phyloP scores from a whole-genome alignment of 2,329 filamentous ascomycete species.

The Cladosporium velox region DNA sequence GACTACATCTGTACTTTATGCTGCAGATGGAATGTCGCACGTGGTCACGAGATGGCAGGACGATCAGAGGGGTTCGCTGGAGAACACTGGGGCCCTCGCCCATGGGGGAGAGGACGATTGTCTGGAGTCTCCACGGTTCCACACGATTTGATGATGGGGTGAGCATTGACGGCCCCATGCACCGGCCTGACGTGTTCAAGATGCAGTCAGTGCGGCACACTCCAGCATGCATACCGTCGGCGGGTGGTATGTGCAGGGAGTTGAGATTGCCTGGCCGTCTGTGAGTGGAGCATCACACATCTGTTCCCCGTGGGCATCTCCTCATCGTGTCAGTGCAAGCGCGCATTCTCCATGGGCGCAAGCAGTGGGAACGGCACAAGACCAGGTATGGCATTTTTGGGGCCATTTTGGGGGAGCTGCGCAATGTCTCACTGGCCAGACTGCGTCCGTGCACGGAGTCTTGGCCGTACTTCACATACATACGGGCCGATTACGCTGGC shows the following conservation, averaged over 20 bases:
- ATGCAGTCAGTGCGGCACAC: slow-evolving; percentile 8
- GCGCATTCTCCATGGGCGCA: slow-evolving; percentile 14
- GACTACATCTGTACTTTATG: background rate
- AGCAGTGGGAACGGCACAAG: slow-evolving; percentile 15
- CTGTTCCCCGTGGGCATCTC: slow-evolving; percentile 19
- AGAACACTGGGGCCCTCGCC: background rate
- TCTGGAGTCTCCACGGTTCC: slow-evolving; percentile 20
- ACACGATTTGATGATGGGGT: slow-evolving; percentile 14
- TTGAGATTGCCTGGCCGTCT: slow-evolving; percentile 4
- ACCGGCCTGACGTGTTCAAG: background rate
- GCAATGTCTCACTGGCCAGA: background rate
- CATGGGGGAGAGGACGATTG: slow-evolving; percentile 5
- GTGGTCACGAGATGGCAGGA: slow-evolving; percentile 2
- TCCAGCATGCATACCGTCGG: background rate
- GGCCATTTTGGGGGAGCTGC: background rate
- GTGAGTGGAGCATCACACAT: slow-evolving; percentile 1
- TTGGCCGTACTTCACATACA: slow-evolving; percentile 3
- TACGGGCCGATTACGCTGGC: slow-evolving; percentile 9
- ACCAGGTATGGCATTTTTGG: background rate
- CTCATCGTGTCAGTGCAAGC: slow-evolving; percentile 13
- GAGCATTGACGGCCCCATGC: slow-evolving; percentile 12
- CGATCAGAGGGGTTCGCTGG: background rate
- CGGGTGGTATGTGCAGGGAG: slow-evolving; percentile 2
- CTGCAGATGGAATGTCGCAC: background rate
- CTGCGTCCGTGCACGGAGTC: slow-evolving; percentile 1